Evolutionary conservation across 2,329 filamentous ascomycete genomes (phyloP), one percentile per base, ranked within the genome.

Genomic region (Microsporum ferrugineum): DNA sequence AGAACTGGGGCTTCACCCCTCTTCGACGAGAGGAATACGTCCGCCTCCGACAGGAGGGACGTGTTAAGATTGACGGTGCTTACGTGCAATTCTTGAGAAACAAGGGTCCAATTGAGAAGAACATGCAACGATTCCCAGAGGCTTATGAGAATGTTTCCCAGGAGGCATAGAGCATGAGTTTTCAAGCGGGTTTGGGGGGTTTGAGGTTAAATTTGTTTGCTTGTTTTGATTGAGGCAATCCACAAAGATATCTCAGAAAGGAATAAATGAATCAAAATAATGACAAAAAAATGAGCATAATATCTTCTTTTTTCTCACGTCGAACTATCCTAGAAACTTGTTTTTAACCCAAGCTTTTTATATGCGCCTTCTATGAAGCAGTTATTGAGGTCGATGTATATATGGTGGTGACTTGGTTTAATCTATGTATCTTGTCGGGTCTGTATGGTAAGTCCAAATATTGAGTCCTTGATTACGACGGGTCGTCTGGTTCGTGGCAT

Each of bases 1-100:
- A 97, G 91, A 99, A 99, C 87, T 99, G 94, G 94, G 94, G 94
- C 72, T 99, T 99, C 89, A 99, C 94, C 66, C 91, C 91, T 76
- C 89, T 99, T 73, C 88, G 90, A 75, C 91, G 94, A 73, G 94
- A 97, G 72, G 94, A 99, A 80, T 99, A 97, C 83, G 83, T 95
- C 76, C 85, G 91, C 80, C 89, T 92, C 83, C 95, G 95, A 86
- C 84, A 90, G 76, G 88, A 87, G 74, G 94, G 94, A 77, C 87
- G 86, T 77, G 87, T 99, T 81, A 89, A 92, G 84, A 88, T 95
- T 72, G 94, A 99, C 73, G 94, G 94, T 86, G 94, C 94, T 73
- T 99, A 99, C 82, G 94, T 99, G 72, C 91, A 99, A 84, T 99
- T 99, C 88, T 86, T 97, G 73, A 84, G 84, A 82, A 95, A 95